Percentiles rank a stretch among this genome's conserved stretches.
Conservation (phyloP, 371 early-diverging fungal genomes). For the Apophysomyces variabilis region DNA sequence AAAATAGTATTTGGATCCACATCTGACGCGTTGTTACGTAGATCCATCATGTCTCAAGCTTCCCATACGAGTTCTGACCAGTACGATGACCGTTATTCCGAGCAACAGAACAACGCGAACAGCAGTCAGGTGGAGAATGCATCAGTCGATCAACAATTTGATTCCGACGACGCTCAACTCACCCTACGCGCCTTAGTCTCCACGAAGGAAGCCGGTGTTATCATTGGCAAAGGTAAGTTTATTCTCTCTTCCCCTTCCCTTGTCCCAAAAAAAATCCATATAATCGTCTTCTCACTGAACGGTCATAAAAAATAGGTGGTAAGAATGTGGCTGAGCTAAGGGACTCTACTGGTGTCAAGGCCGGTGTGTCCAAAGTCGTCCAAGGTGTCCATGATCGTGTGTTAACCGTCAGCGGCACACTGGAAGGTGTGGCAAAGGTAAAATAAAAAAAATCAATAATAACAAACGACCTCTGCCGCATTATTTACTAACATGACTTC, state of each 20-base stretch:
- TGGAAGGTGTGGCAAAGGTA: slow-evolving; percentile 76
- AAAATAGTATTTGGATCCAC: background rate
- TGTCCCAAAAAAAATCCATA: slow-evolving; percentile 89
- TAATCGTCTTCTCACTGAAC: slow-evolving; percentile 65
- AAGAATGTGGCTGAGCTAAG: slow-evolving; percentile 86
- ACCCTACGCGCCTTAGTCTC: slow-evolving; percentile 84
- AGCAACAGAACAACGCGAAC: slow-evolving; percentile 9
- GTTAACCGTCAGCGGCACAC: slow-evolving; percentile 81
- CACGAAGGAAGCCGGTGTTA: slow-evolving; percentile 94
- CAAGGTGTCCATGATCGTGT: slow-evolving; percentile 88
- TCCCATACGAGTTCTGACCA: slow-evolving; percentile 24
- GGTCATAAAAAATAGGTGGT: slow-evolving; percentile 77
- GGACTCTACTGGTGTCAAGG: slow-evolving; percentile 81
- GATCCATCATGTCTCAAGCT: slow-evolving; percentile 19
- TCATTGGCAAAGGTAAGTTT: slow-evolving; percentile 80
- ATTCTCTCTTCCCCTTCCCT: slow-evolving; percentile 64
- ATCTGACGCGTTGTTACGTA: slow-evolving; percentile 7
- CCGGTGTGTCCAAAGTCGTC: slow-evolving; percentile 87
- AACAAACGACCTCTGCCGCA: background rate
- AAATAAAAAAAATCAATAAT: background rate
- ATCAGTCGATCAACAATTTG: slow-evolving; percentile 17
- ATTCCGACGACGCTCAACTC: slow-evolving; percentile 38
- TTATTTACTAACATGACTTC: background rate
- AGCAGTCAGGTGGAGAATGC: slow-evolving; percentile 8
- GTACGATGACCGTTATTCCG: slow-evolving; percentile 16